Evolutionary conservation across 1,284 basidiomycete genomes (phyloP), one percentile per base, ranked within the genome.

Genomic region (Microbotryum lychnidis-dioicae): DNA sequence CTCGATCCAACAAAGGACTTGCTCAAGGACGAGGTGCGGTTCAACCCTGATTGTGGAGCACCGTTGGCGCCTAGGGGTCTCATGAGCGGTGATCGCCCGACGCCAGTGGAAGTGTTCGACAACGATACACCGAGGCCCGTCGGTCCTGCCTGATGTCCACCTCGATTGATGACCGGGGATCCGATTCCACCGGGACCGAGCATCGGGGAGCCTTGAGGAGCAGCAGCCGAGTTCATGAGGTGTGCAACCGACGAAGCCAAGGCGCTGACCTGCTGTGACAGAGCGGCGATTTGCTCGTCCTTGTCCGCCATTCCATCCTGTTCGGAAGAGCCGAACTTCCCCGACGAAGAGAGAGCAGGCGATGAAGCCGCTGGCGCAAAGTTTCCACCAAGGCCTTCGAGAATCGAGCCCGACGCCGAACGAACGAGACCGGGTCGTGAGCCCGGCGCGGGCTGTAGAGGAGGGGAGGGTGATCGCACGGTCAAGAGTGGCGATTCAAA

Each of bases 241-340:
- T 63, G 61, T 23, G 65, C 57, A 48, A 64, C 61, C 23, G 67
- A 62, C 9, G 57, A 54, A 25, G 64, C 56, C 37, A 69, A 57
- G 16, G 53, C 50, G n/a, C 46, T 50, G 57, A 69, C 62, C 56
- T 69, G 67, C 3, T 61, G 61, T 14, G 62, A 61, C 46, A 69
- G 63, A 9, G 60, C 56, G 27, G 58, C 46, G 57, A 69, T 67
- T 48, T 69, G 67, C 42, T 66, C 61, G 57, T 66, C 67, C 51
- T 69, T 67, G 44, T 46, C 4, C 4, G 49, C n/a, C 49, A 21
- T 37, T 21, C 57, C 52, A 23, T 57, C 53, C 42, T 52, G 37
- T 21, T 14, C 44, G 52, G 58, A 58, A 63, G 42, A 50, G 61
- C 18, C 47, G 20, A n/a, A 25, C 25, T 44, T 33, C n/a, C 21